Evolutionary conservation across 1,284 basidiomycete genomes (phyloP).

Genomic region (Leccinum solheimii): DNA sequence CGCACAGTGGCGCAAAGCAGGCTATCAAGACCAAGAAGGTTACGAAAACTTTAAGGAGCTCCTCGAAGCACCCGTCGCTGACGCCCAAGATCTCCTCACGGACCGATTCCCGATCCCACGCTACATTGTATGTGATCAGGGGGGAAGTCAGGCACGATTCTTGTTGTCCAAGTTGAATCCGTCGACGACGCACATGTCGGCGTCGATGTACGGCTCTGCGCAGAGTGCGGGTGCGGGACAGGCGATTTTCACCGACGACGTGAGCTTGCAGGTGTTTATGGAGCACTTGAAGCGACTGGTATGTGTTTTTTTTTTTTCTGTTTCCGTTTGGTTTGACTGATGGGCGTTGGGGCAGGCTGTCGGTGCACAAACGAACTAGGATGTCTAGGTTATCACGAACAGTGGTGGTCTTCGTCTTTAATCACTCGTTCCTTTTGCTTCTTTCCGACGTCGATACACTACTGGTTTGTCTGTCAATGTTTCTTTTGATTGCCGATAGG

Average conservation of each 20-base stretch:
- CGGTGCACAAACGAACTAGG: conserved; percentile 66
- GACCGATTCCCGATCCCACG: conserved; percentile 97
- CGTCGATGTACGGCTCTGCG: conserved; percentile 80
- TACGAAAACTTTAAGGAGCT: conserved; percentile 99
- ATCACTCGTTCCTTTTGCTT: conserved; percentile 1
- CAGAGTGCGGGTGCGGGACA: conserved; percentile 70
- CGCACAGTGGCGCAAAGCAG: conserved; percentile 98
- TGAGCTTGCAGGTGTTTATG: conserved; percentile 96
- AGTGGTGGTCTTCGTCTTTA: not conserved
- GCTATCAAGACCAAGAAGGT: conserved; percentile 98
- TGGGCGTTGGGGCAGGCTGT: conserved; percentile 48
- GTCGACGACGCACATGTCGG: conserved; percentile 95
- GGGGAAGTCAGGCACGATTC: conserved; percentile 97
- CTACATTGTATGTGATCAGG: conserved; percentile 98
- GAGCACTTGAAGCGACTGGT: conserved; percentile 90
- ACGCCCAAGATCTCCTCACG: conserved; percentile 90
- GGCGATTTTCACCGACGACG: conserved; percentile 99
- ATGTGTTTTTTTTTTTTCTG: conserved; percentile 29
- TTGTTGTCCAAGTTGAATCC: conserved; percentile 96
- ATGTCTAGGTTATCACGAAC: not conserved
- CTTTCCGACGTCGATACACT: conserved; percentile 16
- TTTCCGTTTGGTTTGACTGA: conserved; percentile 3
- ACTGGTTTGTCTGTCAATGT: conserved; percentile 9
- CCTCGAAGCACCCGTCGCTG: conserved; percentile 78
- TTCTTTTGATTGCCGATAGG: conserved; percentile 14